These are phyloP conservation scores for Colletotrichum neosansevieriae DNA, from an alignment of 2,329 filamentous ascomycete genomes.

Conservation along the genomic window DNA sequence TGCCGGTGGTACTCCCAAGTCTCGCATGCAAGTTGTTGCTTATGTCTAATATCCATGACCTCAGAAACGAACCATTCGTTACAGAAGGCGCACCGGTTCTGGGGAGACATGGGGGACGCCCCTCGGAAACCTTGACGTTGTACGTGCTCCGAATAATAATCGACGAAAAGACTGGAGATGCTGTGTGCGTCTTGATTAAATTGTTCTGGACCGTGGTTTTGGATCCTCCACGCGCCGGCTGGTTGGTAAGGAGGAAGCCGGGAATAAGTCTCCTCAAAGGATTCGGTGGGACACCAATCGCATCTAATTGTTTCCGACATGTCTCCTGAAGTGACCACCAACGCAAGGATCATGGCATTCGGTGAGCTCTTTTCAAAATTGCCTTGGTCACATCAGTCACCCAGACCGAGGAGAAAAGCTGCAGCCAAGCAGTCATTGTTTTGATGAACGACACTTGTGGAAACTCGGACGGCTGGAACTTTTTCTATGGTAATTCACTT, in stretches of 20 bases:
- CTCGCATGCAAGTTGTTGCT: slow-evolving; percentile 14
- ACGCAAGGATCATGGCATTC: neutral
- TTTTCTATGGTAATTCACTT: neutral
- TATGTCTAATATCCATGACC: slow-evolving; percentile 17
- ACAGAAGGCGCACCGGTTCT: neutral
- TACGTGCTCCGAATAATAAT: neutral
- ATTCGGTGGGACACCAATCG: slow-evolving; percentile 22
- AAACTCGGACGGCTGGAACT: neutral
- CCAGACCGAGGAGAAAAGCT: neutral
- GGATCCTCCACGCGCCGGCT: neutral
- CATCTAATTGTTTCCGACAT: slow-evolving; percentile 24
- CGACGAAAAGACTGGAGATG: neutral
- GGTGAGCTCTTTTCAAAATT: neutral
- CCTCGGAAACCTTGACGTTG: neutral
- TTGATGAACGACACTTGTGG: neutral
- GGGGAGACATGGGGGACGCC: neutral
- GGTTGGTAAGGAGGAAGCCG: slow-evolving; percentile 10
- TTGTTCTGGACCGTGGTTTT: slow-evolving; percentile 6
- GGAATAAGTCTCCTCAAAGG: slow-evolving; percentile 1
- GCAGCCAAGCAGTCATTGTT: neutral
- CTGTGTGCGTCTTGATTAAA: neutral
- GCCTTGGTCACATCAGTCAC: neutral
- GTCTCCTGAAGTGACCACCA: neutral
- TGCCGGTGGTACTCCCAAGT: neutral
- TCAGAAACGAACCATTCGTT: slow-evolving; percentile 3